Conservation (phyloP, 495 filamentous ascomycete genomes). For the Talaromyces nanjingensis region DNA sequence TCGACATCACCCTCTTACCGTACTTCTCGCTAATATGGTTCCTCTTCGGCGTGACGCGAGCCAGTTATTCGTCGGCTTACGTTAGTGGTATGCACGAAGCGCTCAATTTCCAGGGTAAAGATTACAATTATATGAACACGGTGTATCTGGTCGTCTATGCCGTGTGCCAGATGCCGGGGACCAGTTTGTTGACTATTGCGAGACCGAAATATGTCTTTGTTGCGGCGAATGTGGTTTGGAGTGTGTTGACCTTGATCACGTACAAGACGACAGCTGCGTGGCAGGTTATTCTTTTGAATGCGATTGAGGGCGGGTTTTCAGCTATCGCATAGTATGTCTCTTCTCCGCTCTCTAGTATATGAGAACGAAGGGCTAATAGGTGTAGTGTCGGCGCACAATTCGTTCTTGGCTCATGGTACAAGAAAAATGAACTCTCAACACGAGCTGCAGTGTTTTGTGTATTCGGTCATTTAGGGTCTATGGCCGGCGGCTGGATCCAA, state of each 20-base stretch:
- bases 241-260: constrained; percentile 26
- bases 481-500: constrained; percentile 45
- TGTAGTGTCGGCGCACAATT: constrained; percentile 52
- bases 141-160: constrained; percentile 31
- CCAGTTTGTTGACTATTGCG: constrained; percentile 23
- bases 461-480: constrained; percentile 32
- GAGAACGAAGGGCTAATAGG: background rate
- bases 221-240: constrained; percentile 26
- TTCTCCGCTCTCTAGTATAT: background rate
- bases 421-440: constrained; percentile 38
- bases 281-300: constrained; percentile 29
- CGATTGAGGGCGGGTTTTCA: constrained; percentile 28
- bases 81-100: constrained; percentile 33
- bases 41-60: constrained; percentile 28
- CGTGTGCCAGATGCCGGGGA: constrained; percentile 31
- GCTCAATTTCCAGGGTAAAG: constrained; percentile 26
- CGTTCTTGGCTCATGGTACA: constrained; percentile 43
- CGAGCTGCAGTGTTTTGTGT: constrained; percentile 39
- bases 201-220: constrained; percentile 31
- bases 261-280: constrained; percentile 27
- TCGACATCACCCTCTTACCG: constrained; percentile 26
- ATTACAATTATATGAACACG: constrained; percentile 34
- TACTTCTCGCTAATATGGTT: constrained; percentile 33
- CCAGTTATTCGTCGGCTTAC: constrained; percentile 32
- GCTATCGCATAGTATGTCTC: constrained; percentile 28